Evolutionary conservation across 306 rosid species (phyloP).

Genomic region (Prunus campanulata): DNA sequence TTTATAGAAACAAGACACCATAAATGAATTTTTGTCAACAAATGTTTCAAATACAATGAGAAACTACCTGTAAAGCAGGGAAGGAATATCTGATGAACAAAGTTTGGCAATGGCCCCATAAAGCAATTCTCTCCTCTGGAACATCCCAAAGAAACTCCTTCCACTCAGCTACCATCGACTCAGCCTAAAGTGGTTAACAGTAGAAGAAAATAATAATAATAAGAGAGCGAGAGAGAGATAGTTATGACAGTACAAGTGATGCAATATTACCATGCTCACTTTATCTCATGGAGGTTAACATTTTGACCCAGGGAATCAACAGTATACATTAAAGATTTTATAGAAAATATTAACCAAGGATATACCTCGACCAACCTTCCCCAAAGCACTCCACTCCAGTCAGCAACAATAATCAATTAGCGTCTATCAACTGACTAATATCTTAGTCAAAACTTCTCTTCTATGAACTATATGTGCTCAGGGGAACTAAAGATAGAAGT

Average conservation of each 20-base stretch:
- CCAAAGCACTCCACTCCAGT: background rate
- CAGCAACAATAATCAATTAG: background rate
- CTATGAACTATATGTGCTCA: background rate
- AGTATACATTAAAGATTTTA: background rate
- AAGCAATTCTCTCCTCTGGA: slow-evolving; percentile 90
- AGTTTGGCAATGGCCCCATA: slow-evolving; percentile 93
- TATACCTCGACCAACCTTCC: background rate
- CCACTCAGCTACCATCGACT: slow-evolving; percentile 99
- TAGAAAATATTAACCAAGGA: background rate
- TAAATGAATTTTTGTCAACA: slow-evolving; percentile 17
- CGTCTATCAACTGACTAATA: background rate
- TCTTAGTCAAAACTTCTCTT: background rate
- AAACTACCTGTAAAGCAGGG: slow-evolving; percentile 81
- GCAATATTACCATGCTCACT: too few relatives aligned
- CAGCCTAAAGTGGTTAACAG: slow-evolving; percentile 56
- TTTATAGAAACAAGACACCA: slow-evolving; percentile 16
- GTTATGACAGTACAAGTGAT: background rate
- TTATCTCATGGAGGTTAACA: background rate
- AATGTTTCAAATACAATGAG: slow-evolving; percentile 25
- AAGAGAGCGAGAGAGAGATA: background rate
- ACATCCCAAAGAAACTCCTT: slow-evolving; percentile 99
- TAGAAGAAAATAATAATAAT: background rate
- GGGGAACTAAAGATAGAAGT: background rate
- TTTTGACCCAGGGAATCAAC: background rate
- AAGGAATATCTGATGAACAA: slow-evolving; percentile 89